Conservation (phyloP, 2,329 filamentous ascomycete genomes). For the Macrophomina phaseolina region DNA sequence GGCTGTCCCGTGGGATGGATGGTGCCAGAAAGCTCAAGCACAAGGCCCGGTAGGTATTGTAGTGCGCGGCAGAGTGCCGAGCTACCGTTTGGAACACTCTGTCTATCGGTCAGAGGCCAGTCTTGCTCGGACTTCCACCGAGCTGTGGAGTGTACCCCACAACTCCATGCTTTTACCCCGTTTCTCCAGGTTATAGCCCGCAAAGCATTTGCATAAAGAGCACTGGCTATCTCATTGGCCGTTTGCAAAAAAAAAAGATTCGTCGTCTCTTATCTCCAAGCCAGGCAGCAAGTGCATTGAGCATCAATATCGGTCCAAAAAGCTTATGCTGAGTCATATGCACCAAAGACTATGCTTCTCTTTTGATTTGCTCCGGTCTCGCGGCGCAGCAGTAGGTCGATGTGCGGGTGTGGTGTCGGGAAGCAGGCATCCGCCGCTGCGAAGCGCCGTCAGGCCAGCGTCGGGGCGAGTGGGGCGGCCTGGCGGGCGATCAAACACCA, state of each 20-base stretch:
- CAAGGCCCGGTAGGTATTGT: too few species aligned
- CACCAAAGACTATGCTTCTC: slow-evolving; percentile 57
- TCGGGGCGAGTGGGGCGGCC: not conserved
- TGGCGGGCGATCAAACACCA: not conserved
- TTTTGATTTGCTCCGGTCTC: slow-evolving; percentile 30
- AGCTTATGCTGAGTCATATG: too few species aligned
- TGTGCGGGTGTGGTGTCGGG: not conserved
- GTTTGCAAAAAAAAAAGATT: too few species aligned
- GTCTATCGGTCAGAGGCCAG: not conserved
- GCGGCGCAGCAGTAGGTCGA: not conserved
- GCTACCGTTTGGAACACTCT: too few species aligned
- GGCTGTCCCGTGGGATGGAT: too few species aligned
- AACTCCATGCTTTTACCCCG: slow-evolving; percentile 2
- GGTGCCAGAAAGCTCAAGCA: too few species aligned
- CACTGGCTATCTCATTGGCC: not conserved
- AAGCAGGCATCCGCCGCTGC: not conserved
- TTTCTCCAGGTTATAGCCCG: slow-evolving; percentile 4
- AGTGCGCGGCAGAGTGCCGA: too few species aligned
- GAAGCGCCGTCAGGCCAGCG: not conserved
- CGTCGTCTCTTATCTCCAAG: too few species aligned
- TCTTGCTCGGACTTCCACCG: not conserved
- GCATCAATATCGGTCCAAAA: not conserved
- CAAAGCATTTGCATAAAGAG: not conserved
- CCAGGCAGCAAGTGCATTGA: not conserved
- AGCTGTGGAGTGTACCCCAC: not conserved